phyloP scores from a whole-genome alignment of 352 stramenopile species.

The Globisporangium radiosum region DNA sequence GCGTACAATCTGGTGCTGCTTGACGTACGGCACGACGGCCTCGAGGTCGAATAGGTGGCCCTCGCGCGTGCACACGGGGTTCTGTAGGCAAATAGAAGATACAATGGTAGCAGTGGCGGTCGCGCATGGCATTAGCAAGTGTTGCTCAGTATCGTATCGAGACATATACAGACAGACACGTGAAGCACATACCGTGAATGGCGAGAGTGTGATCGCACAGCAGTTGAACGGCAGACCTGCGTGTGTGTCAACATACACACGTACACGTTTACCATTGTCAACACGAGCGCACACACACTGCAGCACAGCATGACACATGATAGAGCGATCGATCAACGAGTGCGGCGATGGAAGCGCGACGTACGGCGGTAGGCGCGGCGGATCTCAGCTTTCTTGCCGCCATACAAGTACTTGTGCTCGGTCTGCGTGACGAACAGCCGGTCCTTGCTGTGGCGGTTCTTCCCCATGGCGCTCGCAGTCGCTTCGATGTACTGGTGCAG shows the following conservation, averaged over 20 bases:
- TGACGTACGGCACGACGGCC: constrained; percentile 94
- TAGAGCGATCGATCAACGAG: neutral
- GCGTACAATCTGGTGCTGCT: constrained; percentile 91
- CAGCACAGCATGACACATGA: no score
- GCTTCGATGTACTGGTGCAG: neutral
- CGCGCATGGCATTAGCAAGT: neutral
- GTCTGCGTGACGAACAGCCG: constrained; percentile 85
- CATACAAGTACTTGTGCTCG: constrained; percentile 91
- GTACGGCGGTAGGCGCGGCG: constrained; percentile 71
- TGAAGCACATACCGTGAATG: constrained; percentile 52
- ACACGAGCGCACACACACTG: no score
- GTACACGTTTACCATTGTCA: neutral
- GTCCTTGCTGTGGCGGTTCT: constrained; percentile 90
- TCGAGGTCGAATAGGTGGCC: constrained; percentile 97
- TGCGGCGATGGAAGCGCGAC: neutral
- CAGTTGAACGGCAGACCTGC: constrained; percentile 95
- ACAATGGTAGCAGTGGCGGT: neutral
- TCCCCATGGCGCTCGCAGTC: constrained; percentile 50
- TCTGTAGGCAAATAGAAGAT: constrained; percentile 25
- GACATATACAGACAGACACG: neutral
- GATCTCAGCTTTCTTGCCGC: constrained; percentile 87
- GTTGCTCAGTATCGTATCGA: neutral
- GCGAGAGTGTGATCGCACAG: constrained; percentile 94
- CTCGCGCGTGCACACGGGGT: constrained; percentile 91
- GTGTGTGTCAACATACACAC: neutral